A percentile compares a stretch with the other conserved stretches of the same genome.
These are phyloP conservation scores for Trichomonas gallinae DNA, from an alignment of 208 protist genomes.

Conservation along the genomic window DNA sequence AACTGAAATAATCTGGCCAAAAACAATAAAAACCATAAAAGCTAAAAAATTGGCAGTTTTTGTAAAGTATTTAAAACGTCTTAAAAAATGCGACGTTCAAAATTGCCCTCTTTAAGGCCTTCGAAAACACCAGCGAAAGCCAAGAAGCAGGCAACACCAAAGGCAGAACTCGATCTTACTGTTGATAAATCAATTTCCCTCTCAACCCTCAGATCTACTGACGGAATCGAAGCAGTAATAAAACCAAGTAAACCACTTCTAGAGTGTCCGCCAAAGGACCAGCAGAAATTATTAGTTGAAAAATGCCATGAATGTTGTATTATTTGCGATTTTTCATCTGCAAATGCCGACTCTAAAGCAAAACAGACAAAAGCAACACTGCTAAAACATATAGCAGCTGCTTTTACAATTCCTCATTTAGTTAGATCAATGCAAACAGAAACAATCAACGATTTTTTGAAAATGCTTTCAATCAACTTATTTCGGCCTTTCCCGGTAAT, in stretches of 20 bases:
- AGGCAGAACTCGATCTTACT: background rate
- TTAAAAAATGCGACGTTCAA: background rate
- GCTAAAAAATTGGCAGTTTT: background rate
- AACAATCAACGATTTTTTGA: background rate
- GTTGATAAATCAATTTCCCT: background rate
- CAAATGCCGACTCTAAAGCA: background rate
- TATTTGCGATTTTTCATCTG: slow-evolving; percentile 17
- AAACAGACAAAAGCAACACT: background rate
- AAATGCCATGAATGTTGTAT: background rate
- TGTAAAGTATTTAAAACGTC: background rate
- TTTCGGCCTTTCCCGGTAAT: background rate
- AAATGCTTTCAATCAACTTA: background rate
- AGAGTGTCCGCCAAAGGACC: background rate
- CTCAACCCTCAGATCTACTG: background rate
- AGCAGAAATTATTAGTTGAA: background rate
- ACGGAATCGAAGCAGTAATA: background rate
- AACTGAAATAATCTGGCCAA: too few species aligned
- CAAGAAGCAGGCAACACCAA: background rate
- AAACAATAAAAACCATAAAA: too few species aligned
- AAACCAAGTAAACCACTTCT: background rate
- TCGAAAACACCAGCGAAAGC: background rate
- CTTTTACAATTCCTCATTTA: background rate
- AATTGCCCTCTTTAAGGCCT: background rate
- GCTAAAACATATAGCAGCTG: background rate
- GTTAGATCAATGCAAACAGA: background rate